Evolutionary conservation across 1,284 basidiomycete species (phyloP).

Genomic region (Athelia psychrophila): DNA sequence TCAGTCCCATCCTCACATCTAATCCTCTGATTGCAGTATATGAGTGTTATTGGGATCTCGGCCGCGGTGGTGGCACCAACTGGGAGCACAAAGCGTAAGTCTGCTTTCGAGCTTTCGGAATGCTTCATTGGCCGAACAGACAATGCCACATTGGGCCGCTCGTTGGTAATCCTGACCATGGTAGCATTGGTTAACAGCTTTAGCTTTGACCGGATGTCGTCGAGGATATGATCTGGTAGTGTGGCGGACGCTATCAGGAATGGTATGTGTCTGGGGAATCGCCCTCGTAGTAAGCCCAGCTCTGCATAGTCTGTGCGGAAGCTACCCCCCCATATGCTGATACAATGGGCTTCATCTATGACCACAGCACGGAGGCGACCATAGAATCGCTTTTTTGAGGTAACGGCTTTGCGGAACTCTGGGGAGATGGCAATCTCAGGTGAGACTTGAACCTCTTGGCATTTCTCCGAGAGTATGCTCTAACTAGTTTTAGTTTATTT

Average conservation of each 20-base stretch:
- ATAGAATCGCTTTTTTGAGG: constrained; percentile 1
- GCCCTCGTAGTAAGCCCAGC: not conserved
- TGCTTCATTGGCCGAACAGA: constrained; percentile 1
- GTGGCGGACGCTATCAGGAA: too few species aligned
- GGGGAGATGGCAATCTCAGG: not conserved
- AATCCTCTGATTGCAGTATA: not conserved
- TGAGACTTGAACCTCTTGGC: not conserved
- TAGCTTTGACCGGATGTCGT: not conserved
- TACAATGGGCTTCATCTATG: constrained; percentile 9
- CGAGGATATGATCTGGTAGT: not conserved
- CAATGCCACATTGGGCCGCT: too few species aligned
- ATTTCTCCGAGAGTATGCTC: too few species aligned
- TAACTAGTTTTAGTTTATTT: too few species aligned
- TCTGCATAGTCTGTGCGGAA: constrained; percentile 7
- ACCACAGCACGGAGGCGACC: not conserved
- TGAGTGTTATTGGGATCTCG: constrained; percentile 2
- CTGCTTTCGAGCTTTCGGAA: constrained; percentile 2
- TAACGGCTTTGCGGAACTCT: not conserved
- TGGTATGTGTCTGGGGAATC: not conserved
- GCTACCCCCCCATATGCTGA: constrained; percentile 6
- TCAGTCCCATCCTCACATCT: not conserved
- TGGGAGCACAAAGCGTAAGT: constrained; percentile 1
- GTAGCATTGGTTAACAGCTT: too few species aligned
- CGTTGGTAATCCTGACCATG: too few species aligned
- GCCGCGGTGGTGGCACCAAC: not conserved